Evolutionary conservation across 2,329 filamentous ascomycete genomes (phyloP), one percentile per base, ranked within the genome.

Genomic region (Fusarium staphyleae): DNA sequence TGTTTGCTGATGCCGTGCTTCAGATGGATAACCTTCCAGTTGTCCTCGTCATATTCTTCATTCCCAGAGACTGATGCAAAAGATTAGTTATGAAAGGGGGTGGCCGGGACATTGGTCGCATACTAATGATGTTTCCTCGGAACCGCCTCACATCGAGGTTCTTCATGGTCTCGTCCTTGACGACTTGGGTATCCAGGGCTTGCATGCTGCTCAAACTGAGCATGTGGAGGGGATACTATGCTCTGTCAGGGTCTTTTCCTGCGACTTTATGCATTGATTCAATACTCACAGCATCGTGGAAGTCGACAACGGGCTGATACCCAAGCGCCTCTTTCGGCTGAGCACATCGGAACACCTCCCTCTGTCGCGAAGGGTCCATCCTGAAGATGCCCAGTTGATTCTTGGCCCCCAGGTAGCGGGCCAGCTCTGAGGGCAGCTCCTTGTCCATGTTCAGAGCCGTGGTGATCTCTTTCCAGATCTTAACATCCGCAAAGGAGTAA

Each of bases 101-200:
- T 47, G 48, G 8, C n/a, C 12, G 13, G 22, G 33, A 8, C 15
- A 30, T 11, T 29, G 26, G 11, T 18, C 14, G 19, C 12, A 70
- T 71, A 86, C 83, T 73, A 61, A 90, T 86, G 28, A 93, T 84
- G 65, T 93, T 92, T 30, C 88, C 82, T 18, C 89, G 81, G 72
- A 90, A 92, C 11, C 87, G 81, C 13, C 81, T 74, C 8, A 83
- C 81, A 49, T 87, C 84, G 0, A 91, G 77, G 22, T 78, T 74
- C 22, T 78, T 76, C 14, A 81, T 67, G 6, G 67, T 66, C 18
- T 78, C 73, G 42, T 79, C 78, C 60, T 79, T 80, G 1, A 80
- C 77, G 7, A 90, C 78, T 39, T 82, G 75, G 2, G 76, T 72
- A 53, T 86, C 83, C 19, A 90, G 78, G 41, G 85, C 80, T 41